Percentiles rank a stretch among this genome's conserved stretches.
Evolutionary conservation across 108 stramenopile genomes (phyloP).

Genomic region (Cyclostephanos tholiformis): DNA sequence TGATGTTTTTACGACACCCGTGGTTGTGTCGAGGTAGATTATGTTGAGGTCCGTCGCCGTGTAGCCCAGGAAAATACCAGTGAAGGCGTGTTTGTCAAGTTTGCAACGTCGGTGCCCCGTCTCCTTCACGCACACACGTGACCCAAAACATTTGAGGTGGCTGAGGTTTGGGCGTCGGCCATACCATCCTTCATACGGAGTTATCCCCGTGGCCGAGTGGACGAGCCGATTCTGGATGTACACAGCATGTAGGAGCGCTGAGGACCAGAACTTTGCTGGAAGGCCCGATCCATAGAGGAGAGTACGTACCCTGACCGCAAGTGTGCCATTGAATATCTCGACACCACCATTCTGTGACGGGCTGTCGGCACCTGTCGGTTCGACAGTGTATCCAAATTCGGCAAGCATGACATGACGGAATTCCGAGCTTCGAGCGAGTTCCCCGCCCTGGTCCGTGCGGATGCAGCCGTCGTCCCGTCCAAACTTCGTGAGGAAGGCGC

Average conservation of each 20-base stretch:
- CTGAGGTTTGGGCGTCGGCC: neutral
- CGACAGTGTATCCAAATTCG: neutral
- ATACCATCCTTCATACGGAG: neutral
- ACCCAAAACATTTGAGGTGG: neutral
- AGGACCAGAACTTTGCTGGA: neutral
- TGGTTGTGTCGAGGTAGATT: neutral
- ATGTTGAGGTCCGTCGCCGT: neutral
- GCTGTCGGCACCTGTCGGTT: neutral
- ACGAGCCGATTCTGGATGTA: neutral
- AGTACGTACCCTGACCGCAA: neutral
- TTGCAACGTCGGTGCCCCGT: neutral
- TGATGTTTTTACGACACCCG: neutral
- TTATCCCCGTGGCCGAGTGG: neutral
- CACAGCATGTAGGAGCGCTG: neutral
- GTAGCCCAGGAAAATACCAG: neutral
- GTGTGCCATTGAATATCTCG: too few relatives aligned
- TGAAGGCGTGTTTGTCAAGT: neutral
- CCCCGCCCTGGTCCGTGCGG: neutral
- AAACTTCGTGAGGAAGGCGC: neutral
- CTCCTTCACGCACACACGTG: neutral
- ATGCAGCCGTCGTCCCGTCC: neutral
- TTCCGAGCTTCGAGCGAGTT: neutral
- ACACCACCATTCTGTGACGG: neutral
- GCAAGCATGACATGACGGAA: too few relatives aligned
- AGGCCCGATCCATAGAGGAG: neutral